phyloP scores from a whole-genome alignment of 495 filamentous ascomycete species.

The Penicillium ochrochloron region DNA sequence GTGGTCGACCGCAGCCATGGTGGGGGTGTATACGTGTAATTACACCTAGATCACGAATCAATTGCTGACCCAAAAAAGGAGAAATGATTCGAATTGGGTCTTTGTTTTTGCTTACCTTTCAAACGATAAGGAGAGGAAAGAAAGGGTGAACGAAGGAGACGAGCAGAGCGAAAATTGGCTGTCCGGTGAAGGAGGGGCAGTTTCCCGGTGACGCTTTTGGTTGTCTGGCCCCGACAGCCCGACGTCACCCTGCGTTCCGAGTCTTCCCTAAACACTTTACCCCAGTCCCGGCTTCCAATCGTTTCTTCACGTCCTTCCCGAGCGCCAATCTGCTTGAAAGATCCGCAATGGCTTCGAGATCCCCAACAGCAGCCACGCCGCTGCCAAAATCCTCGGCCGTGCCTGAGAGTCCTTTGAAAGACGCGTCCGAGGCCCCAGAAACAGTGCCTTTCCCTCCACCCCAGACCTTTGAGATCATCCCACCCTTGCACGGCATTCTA shows the following conservation, averaged over 20 bases:
- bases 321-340: slow-evolving; percentile 16
- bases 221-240: slow-evolving; percentile 37
- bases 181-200: slow-evolving; percentile 47
- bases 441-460: slow-evolving; percentile 57
- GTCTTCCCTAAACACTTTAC: slow-evolving; percentile 45
- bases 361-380: slow-evolving; percentile 44
- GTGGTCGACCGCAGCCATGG: slow-evolving; percentile 81
- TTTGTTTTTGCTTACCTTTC: slow-evolving; percentile 25
- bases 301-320: slow-evolving; percentile 21
- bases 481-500: slow-evolving; percentile 77
- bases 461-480: slow-evolving; percentile 79
- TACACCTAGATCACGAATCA: slow-evolving; percentile 33
- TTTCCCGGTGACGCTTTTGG: slow-evolving; percentile 50
- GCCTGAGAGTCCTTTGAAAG: slow-evolving; percentile 46
- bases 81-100: slow-evolving; percentile 1
- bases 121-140: slow-evolving; percentile 31
- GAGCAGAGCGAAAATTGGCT: slow-evolving; percentile 27
- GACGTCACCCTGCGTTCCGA: slow-evolving; percentile 45
- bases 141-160: slow-evolving; percentile 26
- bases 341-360: slow-evolving; percentile 44
- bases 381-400: slow-evolving; percentile 46
- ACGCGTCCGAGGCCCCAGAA: slow-evolving; percentile 52
- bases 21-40: slow-evolving; percentile 35
- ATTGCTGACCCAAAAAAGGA: slow-evolving; percentile 23
- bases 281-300: slow-evolving; percentile 27